Evolutionary conservation across 805 yeast genomes (phyloP).

Genomic region (Pichia pseudocactophila): DNA sequence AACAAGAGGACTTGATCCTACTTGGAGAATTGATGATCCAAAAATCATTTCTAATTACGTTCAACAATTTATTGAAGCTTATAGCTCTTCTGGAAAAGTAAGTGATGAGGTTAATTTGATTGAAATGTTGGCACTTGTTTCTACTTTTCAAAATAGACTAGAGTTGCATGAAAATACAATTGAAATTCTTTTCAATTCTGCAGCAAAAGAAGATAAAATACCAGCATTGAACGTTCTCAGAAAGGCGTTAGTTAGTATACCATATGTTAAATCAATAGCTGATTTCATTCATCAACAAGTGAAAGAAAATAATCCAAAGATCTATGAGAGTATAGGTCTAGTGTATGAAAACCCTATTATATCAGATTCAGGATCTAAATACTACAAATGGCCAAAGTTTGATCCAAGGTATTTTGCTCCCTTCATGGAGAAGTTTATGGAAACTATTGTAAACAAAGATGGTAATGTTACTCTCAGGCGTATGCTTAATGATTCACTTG

Average conservation of each 20-base stretch:
- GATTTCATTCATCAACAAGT: background rate
- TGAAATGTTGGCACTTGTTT: background rate
- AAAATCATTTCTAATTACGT: slow-evolving; percentile 1
- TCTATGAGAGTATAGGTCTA: slow-evolving; percentile 2
- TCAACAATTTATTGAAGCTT: background rate
- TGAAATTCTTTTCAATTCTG: background rate
- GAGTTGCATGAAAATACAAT: background rate
- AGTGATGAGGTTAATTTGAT: background rate
- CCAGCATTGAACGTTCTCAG: background rate
- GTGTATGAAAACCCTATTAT: background rate
- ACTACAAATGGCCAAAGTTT: slow-evolving; percentile 6
- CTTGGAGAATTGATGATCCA: background rate
- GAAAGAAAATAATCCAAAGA: background rate
- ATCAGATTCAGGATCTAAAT: background rate
- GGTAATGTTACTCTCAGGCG: background rate
- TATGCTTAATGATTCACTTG: slow-evolving; percentile 4
- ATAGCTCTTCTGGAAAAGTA: background rate
- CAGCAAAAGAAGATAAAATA: background rate
- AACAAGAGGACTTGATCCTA: background rate
- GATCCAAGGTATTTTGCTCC: slow-evolving; percentile 6
- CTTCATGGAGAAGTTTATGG: slow-evolving; percentile 3
- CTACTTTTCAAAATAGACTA: slow-evolving; percentile 1
- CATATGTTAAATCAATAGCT: slow-evolving; percentile 1
- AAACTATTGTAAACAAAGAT: slow-evolving; percentile 1
- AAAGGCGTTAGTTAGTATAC: background rate